Evolutionary conservation across 257 asterid genomes (phyloP), one percentile per base, ranked within the genome.

Genomic region (Jasminum sambac): DNA sequence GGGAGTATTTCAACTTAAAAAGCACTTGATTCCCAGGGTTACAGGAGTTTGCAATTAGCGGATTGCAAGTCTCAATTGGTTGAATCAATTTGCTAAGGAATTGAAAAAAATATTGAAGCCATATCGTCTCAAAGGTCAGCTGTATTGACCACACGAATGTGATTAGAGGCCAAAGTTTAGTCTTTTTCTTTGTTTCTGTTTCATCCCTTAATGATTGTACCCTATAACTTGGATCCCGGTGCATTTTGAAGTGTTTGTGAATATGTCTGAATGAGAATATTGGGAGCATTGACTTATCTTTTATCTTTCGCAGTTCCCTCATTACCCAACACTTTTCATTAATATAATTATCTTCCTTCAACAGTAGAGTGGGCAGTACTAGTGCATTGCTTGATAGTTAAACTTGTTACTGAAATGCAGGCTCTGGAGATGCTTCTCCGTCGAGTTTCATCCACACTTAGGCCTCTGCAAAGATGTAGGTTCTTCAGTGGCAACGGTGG

Each of bases 371-470:
- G 36, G 36, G 36, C 36, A 30, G 36, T 30, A 30, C 36, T 30
- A 30, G 36, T 30, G 36, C 36, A 30, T 30, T 30, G 1, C 36
- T 30, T 30, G 36, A 30, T 30, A 30, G 36, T 30, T 30, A 30
- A 30, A 4, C 36, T 30, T 30, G 2, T 30, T 10, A 21, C 72
- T 30, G 59, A 30, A 43, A 69, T 63, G 52, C 66, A 65, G 57
- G 63, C 77, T 70, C 67, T 40, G 71, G 41, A 21, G 63, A 85
- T 89, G 96, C 69, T 84, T 78, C 81, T 85, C 48, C 68, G 72
- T 69, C 85, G 83, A 61, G 71, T 71, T 72, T 79, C 79, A 25
- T 62, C 77, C 13, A 68, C 63, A 50, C 41, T 81, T 4, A 77
- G 72, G 64, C 84, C 84, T 70, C 68, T 55, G 37, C 69, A 77